These are phyloP conservation scores for Cercophora scortea DNA, from an alignment of 495 filamentous ascomycete genomes.

Conservation along the genomic window DNA sequence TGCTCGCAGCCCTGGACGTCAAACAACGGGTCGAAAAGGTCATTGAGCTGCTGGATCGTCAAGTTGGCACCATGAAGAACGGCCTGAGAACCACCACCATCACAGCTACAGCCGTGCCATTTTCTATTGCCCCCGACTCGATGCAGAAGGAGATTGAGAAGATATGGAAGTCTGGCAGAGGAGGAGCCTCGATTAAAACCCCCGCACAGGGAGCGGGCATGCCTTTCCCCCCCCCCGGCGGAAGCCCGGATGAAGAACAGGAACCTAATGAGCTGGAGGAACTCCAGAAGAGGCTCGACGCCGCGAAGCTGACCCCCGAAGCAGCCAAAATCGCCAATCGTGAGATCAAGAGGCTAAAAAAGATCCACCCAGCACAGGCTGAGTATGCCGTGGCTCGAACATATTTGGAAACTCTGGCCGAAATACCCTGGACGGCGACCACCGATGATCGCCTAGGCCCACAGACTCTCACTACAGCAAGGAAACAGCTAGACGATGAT, in stretches of 20 bases:
- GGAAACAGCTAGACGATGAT: conserved; percentile 89
- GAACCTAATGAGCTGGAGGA: conserved; percentile 85
- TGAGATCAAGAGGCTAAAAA: conserved; percentile 80
- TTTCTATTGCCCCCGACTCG: conserved; percentile 45
- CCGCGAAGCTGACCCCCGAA: conserved; percentile 59
- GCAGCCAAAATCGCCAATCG: conserved; percentile 82
- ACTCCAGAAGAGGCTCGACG: conserved; percentile 76
- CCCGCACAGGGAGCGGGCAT: conserved; percentile 16
- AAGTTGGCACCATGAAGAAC: conserved; percentile 72
- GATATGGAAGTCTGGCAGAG: conserved; percentile 20
- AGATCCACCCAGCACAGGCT: conserved; percentile 91
- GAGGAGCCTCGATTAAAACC: conserved; percentile 17
- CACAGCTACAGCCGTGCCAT: conserved; percentile 49
- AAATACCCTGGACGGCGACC: conserved; percentile 85
- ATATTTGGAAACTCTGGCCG: conserved; percentile 91
- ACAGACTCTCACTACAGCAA: conserved; percentile 67
- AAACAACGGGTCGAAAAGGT: conserved; percentile 70
- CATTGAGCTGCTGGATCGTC: conserved; percentile 70
- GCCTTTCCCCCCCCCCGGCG: conserved; percentile 38
- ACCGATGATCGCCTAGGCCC: conserved; percentile 85
- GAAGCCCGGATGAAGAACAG: conserved; percentile 52
- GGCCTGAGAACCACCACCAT: conserved; percentile 71
- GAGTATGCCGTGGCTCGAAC: conserved; percentile 90
- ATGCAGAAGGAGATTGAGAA: conserved; percentile 28
- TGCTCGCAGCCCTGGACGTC: conserved; percentile 69